These are phyloP conservation scores for Teratosphaeria gauchensis DNA, from an alignment of 2,329 filamentous ascomycete genomes.

Conservation along the genomic window DNA sequence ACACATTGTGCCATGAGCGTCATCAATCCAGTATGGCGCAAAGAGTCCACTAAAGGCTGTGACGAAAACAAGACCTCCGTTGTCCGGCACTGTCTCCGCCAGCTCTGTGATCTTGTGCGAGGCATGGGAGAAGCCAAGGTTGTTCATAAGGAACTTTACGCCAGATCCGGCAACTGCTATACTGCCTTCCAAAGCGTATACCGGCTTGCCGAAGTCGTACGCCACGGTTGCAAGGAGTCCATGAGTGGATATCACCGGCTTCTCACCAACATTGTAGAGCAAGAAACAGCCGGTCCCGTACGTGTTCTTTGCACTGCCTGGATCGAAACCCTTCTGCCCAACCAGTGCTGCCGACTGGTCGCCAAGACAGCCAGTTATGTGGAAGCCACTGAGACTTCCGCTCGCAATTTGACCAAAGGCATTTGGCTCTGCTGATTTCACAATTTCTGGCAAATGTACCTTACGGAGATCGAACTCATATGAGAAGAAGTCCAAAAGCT, in stretches of 20 bases:
- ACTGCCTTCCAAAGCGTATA: constrained; percentile 72
- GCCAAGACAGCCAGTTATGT: constrained; percentile 74
- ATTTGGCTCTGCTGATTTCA: constrained; percentile 65
- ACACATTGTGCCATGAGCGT: constrained; percentile 78
- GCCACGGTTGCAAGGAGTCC: constrained; percentile 80
- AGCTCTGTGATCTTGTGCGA: constrained; percentile 55
- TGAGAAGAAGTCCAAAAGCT: constrained; percentile 64
- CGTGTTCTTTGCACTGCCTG: constrained; percentile 80
- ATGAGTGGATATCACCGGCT: constrained; percentile 75
- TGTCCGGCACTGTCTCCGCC: constrained; percentile 58
- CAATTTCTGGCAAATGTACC: constrained; percentile 69
- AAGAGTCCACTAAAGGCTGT: constrained; percentile 87
- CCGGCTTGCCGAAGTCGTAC: constrained; percentile 65
- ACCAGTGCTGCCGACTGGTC: constrained; percentile 82
- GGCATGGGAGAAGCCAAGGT: constrained; percentile 55
- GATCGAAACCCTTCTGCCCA: constrained; percentile 59
- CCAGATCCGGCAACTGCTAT: constrained; percentile 71
- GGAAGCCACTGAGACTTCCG: constrained; percentile 58
- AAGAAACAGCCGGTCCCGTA: constrained; percentile 87
- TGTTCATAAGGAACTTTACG: constrained; percentile 49
- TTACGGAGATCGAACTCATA: constrained; percentile 58
- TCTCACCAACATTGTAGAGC: constrained; percentile 76
- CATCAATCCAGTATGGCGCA: constrained; percentile 90
- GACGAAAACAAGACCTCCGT: constrained; percentile 74
- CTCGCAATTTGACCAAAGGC: constrained; percentile 59